phyloP scores from a whole-genome alignment of 495 filamentous ascomycete species.

The Massariosphaeria phaeospora region DNA sequence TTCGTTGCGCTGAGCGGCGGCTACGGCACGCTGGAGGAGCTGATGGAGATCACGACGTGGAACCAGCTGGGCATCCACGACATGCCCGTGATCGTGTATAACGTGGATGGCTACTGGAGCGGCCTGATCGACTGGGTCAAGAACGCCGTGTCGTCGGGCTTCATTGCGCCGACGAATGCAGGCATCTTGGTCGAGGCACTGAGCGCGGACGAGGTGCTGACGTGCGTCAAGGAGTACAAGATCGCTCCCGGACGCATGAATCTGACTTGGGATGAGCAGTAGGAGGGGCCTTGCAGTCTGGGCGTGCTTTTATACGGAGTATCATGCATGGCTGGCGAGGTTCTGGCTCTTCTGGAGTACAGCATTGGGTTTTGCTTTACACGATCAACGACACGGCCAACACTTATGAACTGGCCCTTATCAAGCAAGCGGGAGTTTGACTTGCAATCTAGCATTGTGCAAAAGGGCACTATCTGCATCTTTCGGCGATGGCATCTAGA shows the following conservation, averaged over 20 bases:
- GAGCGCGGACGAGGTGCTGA: constrained; percentile 65
- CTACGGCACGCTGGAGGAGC: constrained; percentile 91
- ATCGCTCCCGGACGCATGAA: constrained; percentile 67
- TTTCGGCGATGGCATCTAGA: too few species aligned
- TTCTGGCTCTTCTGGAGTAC: too few species aligned
- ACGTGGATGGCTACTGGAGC: constrained; percentile 88
- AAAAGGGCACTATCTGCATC: too few species aligned
- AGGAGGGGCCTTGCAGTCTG: too few species aligned
- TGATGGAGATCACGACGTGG: constrained; percentile 96
- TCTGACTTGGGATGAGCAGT: constrained; percentile 68
- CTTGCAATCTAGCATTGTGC: too few species aligned
- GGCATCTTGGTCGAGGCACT: constrained; percentile 73
- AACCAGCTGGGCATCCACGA: constrained; percentile 94
- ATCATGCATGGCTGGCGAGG: too few species aligned
- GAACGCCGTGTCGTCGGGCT: constrained; percentile 70
- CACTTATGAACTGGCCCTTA: too few species aligned
- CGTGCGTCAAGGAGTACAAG: constrained; percentile 66
- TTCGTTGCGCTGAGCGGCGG: constrained; percentile 89
- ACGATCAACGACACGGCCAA: too few species aligned
- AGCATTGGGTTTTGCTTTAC: too few species aligned
- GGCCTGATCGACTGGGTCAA: constrained; percentile 77
- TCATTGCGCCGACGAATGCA: constrained; percentile 62
- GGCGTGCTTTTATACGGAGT: too few species aligned
- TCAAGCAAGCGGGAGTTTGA: too few species aligned
- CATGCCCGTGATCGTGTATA: constrained; percentile 72